Percentiles rank a stretch among this genome's conserved stretches.
phyloP scores from a whole-genome alignment of 177 flowering plant genomes.

The Vitis hybrid region DNA sequence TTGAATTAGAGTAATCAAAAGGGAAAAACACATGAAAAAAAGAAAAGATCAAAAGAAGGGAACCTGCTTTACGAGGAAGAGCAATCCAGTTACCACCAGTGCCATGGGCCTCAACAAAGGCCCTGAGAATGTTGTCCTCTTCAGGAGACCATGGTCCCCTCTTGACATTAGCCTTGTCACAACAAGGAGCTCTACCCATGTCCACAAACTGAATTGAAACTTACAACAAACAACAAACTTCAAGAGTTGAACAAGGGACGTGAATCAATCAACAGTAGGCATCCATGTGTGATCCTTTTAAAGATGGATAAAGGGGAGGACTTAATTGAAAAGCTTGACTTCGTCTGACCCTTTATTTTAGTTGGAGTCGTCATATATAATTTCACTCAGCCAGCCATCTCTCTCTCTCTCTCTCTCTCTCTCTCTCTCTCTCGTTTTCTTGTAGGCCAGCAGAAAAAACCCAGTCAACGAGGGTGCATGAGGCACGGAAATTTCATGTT shows the following conservation, averaged over 20 bases:
- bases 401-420: too few species aligned
- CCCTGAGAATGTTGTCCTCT: conserved; percentile 49
- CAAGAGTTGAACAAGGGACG: not conserved
- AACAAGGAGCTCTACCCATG: conserved; percentile 73
- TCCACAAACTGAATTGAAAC: not conserved
- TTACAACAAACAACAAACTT: not conserved
- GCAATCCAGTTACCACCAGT: conserved; percentile 58
- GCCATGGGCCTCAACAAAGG: conserved; percentile 38
- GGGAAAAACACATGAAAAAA: not conserved
- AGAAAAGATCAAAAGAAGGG: not conserved
- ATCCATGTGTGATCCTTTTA: too few species aligned
- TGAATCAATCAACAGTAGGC: not conserved
- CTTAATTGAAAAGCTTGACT: conserved; percentile 1
- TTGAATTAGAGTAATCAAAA: too few species aligned
- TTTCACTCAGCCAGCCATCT: too few species aligned
- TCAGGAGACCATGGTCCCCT: conserved; percentile 76
- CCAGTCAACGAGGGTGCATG: conserved; percentile 16
- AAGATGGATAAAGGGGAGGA: not conserved
- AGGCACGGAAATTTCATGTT: conserved; percentile 14
- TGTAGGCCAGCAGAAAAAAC: not conserved
- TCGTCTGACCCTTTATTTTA: conserved; percentile 2
- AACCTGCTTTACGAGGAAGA: conserved; percentile 59
- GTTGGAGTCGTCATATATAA: too few species aligned
- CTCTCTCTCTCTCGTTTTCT: not conserved
- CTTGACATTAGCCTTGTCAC: conserved; percentile 65